Base-by-base conservation (phyloP, 257 asterid genomes). In the Lantana camara region DNA sequence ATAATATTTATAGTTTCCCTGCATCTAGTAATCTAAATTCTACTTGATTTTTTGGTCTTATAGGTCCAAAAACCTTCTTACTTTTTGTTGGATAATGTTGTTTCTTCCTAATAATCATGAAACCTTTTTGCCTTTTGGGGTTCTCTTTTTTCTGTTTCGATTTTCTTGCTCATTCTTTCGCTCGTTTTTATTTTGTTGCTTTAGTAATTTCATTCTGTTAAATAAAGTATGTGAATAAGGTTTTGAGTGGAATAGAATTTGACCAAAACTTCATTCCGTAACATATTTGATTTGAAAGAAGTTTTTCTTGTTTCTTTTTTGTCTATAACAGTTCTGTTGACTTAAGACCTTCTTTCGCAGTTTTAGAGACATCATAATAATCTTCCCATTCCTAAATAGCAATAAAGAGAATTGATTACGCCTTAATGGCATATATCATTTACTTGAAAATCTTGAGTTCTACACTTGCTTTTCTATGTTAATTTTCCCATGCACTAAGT, bases 401-500 rank as follows among this genome's bases (percentile, higher is more conserved):
- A 37, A 37, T 37, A 6, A 37, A 22, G 14, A 30, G 30, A 48
- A 8, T 48, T 48, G 54, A 27, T 9, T 20, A 45, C n/a, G n/a
- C n/a, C n/a, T n/a, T n/a, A n/a, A n/a, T 1, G 19, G 38, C 24
- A 14, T 14, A 57, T 24, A 17, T 61, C 14, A 20, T 29, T 19
- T 32, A 0, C 53, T 32, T 32, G 41, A 48, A 17, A 42, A 4
- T 51, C 54, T 40, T 46, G 63, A 20, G 17, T 19, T 50, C 22
- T 11, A 13, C 9, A 20, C 32, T 45, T 60, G 17, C 16, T 20
- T 24, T 55, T 24, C 52, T 47, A 5, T 13, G 2, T 37, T 40
- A 21, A 4, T 21, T 11, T 48, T 46, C 44, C 60, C 21, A 61
- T 46, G 20, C 38, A 3, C 68, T 6, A 71, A 52, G 21, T 58